A percentile compares a stretch with the other conserved stretches of the same genome.
These are phyloP conservation scores for Protomyces pachydermus DNA, from an alignment of 1,139 yeast species.

Conservation along the genomic window DNA sequence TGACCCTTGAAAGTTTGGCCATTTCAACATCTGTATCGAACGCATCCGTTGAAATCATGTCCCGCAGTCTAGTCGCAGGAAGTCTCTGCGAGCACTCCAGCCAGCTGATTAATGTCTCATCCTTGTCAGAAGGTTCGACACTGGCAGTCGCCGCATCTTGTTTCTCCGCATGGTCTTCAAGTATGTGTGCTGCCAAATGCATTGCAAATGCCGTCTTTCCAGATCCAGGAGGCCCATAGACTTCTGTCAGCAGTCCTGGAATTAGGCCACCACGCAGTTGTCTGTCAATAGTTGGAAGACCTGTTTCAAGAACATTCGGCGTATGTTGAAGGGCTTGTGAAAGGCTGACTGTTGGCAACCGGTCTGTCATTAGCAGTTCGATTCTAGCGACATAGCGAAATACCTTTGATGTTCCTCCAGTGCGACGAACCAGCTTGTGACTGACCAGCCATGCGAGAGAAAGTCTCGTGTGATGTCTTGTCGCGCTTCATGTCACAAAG, in stretches of 20 bases:
- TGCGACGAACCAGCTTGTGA: not conserved
- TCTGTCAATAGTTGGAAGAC: conserved; percentile 4
- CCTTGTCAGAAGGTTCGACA: not conserved
- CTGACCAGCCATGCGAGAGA: not conserved
- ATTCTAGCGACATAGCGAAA: not conserved
- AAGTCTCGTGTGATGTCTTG: not conserved
- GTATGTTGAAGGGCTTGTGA: conserved; percentile 9
- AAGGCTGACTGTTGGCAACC: conserved; percentile 13
- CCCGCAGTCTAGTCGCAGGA: conserved; percentile 10
- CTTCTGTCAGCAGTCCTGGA: conserved; percentile 25
- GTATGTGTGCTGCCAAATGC: conserved; percentile 10
- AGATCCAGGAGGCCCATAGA: conserved; percentile 26
- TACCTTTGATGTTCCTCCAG: not conserved
- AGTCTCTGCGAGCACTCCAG: conserved; percentile 11
- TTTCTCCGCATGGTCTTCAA: not conserved
- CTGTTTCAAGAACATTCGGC: not conserved
- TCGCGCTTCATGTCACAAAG: not conserved
- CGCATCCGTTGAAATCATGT: not conserved
- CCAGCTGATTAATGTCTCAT: not conserved
- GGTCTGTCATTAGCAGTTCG: not conserved
- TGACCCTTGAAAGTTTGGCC: not conserved
- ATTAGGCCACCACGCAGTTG: conserved; percentile 18
- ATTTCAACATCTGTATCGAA: not conserved
- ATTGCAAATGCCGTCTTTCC: conserved; percentile 28
- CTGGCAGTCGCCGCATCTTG: not conserved